Conservation (phyloP, 768 basidiomycete genomes). For the button mushroom (Agaricus bisporus) region DNA sequence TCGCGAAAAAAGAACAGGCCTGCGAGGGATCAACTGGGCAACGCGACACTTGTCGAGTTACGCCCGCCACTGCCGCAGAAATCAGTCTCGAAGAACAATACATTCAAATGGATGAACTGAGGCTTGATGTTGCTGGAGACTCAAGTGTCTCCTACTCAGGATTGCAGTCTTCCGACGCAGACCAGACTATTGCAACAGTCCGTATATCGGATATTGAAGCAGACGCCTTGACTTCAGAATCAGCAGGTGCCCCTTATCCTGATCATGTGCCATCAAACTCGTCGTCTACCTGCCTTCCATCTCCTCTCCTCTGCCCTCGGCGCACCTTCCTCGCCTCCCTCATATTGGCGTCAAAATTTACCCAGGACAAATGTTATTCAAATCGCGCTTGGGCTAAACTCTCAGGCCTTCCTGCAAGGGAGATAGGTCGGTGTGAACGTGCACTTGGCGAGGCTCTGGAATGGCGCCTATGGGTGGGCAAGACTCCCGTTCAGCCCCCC, state of each 20-base stretch:
- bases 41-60: constrained; percentile 36
- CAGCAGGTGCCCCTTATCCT: not conserved
- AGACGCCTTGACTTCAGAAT: not conserved
- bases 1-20: constrained; percentile 44
- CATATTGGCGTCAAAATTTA: constrained; percentile 87
- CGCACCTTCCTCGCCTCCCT: constrained; percentile 84
- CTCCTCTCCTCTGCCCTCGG: constrained; percentile 81
- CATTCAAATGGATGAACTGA: constrained; percentile 13
- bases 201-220: constrained; percentile 26
- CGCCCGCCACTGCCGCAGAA: constrained; percentile 34
- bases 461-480: constrained; percentile 93
- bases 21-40: constrained; percentile 36
- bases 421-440: constrained; percentile 86
- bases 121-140: not conserved
- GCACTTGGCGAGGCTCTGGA: constrained; percentile 81
- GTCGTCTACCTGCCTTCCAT: constrained; percentile 45
- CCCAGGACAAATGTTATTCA: constrained; percentile 90
- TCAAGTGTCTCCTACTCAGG: constrained; percentile 1
- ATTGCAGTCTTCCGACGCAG: constrained; percentile 1
- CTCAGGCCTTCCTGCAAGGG: constrained; percentile 78
- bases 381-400: constrained; percentile 94
- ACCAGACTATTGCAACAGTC: constrained; percentile 36
- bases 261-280: constrained; percentile 14
- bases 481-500: constrained; percentile 31
- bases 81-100: constrained; percentile 34